A percentile compares a stretch with the other conserved stretches of the same genome.
Conservation (phyloP, 495 filamentous ascomycete genomes). For the Hypoxylon fragiforme region DNA sequence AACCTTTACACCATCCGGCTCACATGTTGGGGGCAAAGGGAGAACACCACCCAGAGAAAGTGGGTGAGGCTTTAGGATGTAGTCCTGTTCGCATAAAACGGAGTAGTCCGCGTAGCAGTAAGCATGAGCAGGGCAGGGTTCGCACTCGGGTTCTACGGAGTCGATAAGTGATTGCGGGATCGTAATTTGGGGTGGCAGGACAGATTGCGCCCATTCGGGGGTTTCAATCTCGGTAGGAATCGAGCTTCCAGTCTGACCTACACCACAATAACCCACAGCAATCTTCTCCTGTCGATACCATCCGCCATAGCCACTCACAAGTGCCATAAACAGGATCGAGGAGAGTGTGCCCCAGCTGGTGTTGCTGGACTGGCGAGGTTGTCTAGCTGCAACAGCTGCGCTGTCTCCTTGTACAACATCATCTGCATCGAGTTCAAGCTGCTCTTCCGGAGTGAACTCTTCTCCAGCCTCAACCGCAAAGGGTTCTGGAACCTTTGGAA, state of each 20-base stretch:
- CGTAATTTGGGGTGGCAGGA: constrained; percentile 31
- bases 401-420: constrained; percentile 48
- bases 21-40: constrained; percentile 89
- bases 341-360: constrained; percentile 55
- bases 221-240: constrained; percentile 50
- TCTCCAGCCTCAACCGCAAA: constrained; percentile 67
- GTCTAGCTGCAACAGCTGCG: constrained; percentile 31
- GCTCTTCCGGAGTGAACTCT: constrained; percentile 92
- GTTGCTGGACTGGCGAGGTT: constrained; percentile 26
- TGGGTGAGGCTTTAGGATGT: constrained; percentile 81
- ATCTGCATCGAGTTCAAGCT: constrained; percentile 71
- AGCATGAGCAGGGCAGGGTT: constrained; percentile 89
- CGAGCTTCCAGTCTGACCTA: constrained; percentile 57
- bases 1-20: constrained; percentile 90
- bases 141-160: constrained; percentile 78
- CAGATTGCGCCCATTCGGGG: constrained; percentile 47
- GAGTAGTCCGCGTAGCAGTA: constrained; percentile 79
- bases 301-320: constrained; percentile 70
- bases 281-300: constrained; percentile 95
- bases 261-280: constrained; percentile 90
- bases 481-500: constrained; percentile 33
- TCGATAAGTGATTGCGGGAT: constrained; percentile 68
- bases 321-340: constrained; percentile 64
- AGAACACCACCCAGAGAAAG: constrained; percentile 78
- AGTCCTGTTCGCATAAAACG: constrained; percentile 82